A percentile compares a stretch with the other conserved stretches of the same genome.
phyloP scores from a whole-genome alignment of 2,329 filamentous ascomycete genomes.

The Peltaster fructicola region DNA sequence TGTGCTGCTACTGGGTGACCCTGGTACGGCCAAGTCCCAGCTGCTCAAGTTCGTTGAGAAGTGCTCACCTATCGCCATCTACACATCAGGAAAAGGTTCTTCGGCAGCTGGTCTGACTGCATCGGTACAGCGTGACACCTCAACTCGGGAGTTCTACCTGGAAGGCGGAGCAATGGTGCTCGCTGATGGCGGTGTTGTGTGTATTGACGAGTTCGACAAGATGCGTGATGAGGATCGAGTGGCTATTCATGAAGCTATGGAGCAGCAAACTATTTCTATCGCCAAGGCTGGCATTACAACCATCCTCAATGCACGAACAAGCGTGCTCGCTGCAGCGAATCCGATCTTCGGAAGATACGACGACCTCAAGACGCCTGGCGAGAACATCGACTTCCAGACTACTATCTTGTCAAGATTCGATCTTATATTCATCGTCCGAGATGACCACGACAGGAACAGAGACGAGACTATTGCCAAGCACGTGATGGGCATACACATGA shows the following conservation, averaged over 20 bases:
- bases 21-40: slow-evolving; percentile 95
- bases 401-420: slow-evolving; percentile 97
- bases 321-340: slow-evolving; percentile 87
- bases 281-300: slow-evolving; percentile 98
- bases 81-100: slow-evolving; percentile 95
- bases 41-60: slow-evolving; percentile 95
- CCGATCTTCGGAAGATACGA: slow-evolving; percentile 97
- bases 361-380: slow-evolving; percentile 89
- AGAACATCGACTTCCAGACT: slow-evolving; percentile 98
- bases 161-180: slow-evolving; percentile 98
- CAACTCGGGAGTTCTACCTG: slow-evolving; percentile 88
- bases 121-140: slow-evolving; percentile 83
- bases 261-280: slow-evolving; percentile 98
- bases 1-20: slow-evolving; percentile 86
- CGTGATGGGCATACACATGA: slow-evolving; percentile 96
- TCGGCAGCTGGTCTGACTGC: slow-evolving; percentile 94
- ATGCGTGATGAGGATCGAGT: slow-evolving; percentile 97
- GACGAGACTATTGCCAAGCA: slow-evolving; percentile 91
- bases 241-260: slow-evolving; percentile 98
- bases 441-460: slow-evolving; percentile 76
- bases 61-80: slow-evolving; percentile 89
- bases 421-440: slow-evolving; percentile 98
- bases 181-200: slow-evolving; percentile 89
- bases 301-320: slow-evolving; percentile 88
- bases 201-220: slow-evolving; percentile 99